phyloP scores from a whole-genome alignment of 305 asterid species.

The Stenogyne calaminthoides region DNA sequence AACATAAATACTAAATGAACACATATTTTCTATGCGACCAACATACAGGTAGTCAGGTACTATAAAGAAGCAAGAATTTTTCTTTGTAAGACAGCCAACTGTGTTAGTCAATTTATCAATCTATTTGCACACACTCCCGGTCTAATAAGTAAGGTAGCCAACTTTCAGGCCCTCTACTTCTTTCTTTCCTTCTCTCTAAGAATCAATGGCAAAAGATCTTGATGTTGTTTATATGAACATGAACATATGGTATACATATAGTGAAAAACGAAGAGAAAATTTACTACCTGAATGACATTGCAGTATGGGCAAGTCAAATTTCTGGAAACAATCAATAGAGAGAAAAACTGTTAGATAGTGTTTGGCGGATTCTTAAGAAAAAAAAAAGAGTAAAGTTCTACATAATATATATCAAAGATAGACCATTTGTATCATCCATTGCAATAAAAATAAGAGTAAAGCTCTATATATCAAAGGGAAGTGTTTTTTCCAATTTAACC shows the following conservation, averaged over 20 bases:
- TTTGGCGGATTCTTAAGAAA: not conserved
- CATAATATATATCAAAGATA: not conserved
- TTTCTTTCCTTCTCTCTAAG: not conserved
- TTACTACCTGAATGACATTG: conserved; percentile 75
- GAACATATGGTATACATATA: not conserved
- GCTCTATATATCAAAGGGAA: not conserved
- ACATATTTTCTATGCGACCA: conserved; percentile 8
- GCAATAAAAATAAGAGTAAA: conserved; percentile 9
- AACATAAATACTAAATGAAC: not conserved
- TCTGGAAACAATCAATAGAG: conserved; percentile 51
- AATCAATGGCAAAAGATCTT: conserved; percentile 18
- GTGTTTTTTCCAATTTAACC: not conserved
- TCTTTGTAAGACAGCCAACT: too few relatives aligned
- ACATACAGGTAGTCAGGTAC: not conserved
- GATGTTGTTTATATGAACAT: conserved; percentile 17
- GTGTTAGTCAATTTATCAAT: too few relatives aligned
- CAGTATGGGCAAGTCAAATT: conserved; percentile 76
- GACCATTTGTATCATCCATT: not conserved
- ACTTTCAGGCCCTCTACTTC: too few relatives aligned
- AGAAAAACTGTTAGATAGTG: conserved; percentile 35
- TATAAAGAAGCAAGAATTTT: not conserved
- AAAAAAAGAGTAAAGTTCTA: not conserved
- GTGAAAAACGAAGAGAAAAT: not conserved
- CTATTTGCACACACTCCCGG: too few relatives aligned
- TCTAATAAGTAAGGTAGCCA: too few relatives aligned